Base-by-base conservation (phyloP, 2,329 filamentous ascomycete species). In the Cadophora gregata region DNA sequence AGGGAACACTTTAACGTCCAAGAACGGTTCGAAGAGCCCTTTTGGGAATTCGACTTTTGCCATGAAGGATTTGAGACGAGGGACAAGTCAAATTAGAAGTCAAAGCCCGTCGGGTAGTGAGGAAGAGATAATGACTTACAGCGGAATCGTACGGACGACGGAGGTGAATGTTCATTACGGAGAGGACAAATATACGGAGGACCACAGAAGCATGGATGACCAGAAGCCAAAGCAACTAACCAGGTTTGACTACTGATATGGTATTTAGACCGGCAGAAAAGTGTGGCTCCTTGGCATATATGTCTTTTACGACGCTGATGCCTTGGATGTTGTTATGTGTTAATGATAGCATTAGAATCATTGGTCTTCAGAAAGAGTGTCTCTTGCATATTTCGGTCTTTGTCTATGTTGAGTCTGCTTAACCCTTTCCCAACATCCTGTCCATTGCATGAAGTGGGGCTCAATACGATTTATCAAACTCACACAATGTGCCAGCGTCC, bases 91-190 rank as follows among this genome's bases (percentile, higher is more conserved):
- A 33, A 56, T 56, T 21, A 29, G 48, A 21, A 53, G 47, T 21
- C 19, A 53, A 31, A 62, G 48, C 38, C 45, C 45, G 16, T 47
- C 27, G 9, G 59, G 31, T 8, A 62, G 59, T 24, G 59, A 62
- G 45, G 59, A 62, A 47, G 59, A 62, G 31, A 62, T 62, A 8
- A 62, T 62, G 59, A 62, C 59, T 19, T 62, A 51, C 50, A 50
- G 53, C 53, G 59, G 59, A 21, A 62, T 62, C 24, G 59, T 62
- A 19, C 50, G 48, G 47, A 62, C 59, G 9, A 62, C 47, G 47
- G 48, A 62, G 31, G 59, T 62, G 3, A 27, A 24, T 51, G 59
- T 62, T 3, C 27, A 38, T 7, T 62, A 62, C 29, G 59, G 19
- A 24, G 59, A 62, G 10, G 50, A 31, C 4, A 31, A 31, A 31